Percentiles rank a stretch among this genome's conserved stretches.
phyloP scores from a whole-genome alignment of 208 protist genomes.

The Leishmania major region DNA sequence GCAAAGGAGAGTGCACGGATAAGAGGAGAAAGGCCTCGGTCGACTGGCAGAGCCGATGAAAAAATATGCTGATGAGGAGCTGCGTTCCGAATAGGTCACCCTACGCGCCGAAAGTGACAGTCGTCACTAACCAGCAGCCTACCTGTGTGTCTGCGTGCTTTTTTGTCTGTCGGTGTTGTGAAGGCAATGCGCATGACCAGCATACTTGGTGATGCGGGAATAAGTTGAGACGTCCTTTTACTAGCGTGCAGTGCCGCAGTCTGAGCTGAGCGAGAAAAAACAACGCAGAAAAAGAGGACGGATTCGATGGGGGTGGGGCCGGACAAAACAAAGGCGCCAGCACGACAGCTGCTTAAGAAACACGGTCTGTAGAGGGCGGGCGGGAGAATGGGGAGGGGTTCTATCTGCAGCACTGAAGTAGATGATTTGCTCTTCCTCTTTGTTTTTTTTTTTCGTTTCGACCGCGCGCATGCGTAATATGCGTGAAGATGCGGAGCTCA shows the following conservation, averaged over 20 bases:
- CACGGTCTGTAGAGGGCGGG: not conserved
- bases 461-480: not conserved
- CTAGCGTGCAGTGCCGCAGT: not conserved
- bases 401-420: not conserved
- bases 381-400: not conserved
- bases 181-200: not conserved
- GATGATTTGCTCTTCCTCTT: not conserved
- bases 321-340: not conserved
- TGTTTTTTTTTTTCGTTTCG: not conserved
- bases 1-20: not conserved
- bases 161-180: too few species aligned
- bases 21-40: not conserved
- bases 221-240: not conserved
- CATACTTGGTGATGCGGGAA: not conserved
- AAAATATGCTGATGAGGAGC: not conserved
- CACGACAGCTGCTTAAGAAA: not conserved
- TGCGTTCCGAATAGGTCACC: not conserved
- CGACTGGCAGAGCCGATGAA: not conserved
- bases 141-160: not conserved
- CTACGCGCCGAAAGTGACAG: not conserved
- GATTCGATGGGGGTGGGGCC: not conserved
- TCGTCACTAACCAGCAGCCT: not conserved
- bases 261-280: not conserved
- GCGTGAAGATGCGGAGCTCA: not conserved
- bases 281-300: not conserved